Percentiles rank a stretch among this genome's conserved stretches.
Conservation (phyloP, 169 alveolate species). For the Cryptosporidium parvum region DNA sequence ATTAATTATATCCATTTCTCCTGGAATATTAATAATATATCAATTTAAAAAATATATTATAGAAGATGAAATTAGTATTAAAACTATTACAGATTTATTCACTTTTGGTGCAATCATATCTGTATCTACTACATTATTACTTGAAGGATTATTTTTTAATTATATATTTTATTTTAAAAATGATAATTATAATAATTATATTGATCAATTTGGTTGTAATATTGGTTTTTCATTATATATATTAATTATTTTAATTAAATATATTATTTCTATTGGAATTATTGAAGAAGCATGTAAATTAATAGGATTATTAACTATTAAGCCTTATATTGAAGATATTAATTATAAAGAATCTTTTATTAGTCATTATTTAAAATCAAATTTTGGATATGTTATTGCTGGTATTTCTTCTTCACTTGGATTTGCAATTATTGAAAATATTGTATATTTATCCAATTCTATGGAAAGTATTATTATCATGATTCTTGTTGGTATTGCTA, state of each 20-base stretch:
- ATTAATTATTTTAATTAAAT: neutral
- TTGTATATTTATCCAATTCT: constrained; percentile 34
- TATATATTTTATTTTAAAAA: neutral
- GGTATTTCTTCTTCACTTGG: constrained; percentile 41
- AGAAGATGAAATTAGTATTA: neutral
- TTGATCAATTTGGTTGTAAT: constrained; percentile 4
- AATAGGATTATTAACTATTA: constrained; percentile 13
- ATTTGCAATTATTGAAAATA: constrained; percentile 63
- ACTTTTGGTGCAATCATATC: constrained; percentile 59
- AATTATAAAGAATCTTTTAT: neutral
- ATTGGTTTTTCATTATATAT: constrained; percentile 2
- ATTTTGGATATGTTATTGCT: constrained; percentile 31
- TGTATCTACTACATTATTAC: neutral
- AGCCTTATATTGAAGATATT: neutral
- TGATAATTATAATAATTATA: neutral
- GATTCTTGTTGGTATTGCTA: constrained; percentile 24
- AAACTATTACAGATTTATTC: constrained; percentile 21
- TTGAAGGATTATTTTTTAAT: constrained; percentile 28
- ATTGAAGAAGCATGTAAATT: constrained; percentile 48
- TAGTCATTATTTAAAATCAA: constrained; percentile 21
- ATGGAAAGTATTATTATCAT: neutral
- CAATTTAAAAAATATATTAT: neutral
- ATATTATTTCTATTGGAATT: constrained; percentile 29
- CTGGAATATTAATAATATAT: constrained; percentile 11
- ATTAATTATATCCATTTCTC: neutral